These are phyloP conservation scores for Lipomyces chichibuensis DNA, from an alignment of 805 yeast species.

Conservation along the genomic window DNA sequence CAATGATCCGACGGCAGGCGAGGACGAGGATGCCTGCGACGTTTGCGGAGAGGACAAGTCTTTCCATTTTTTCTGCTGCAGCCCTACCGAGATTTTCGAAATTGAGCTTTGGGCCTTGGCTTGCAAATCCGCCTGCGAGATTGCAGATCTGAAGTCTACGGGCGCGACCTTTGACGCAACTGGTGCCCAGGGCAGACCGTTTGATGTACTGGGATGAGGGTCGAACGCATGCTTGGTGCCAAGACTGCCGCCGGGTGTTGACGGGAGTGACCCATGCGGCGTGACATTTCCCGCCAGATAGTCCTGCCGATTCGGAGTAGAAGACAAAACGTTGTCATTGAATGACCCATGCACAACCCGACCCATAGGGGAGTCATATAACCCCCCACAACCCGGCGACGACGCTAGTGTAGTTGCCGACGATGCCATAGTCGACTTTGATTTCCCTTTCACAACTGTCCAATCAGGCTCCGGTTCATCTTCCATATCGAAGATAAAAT, in stretches of 20 bases:
- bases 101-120: background rate
- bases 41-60: background rate
- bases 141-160: constrained; percentile 16
- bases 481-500: constrained; percentile 37
- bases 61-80: constrained; percentile 11
- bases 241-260: constrained; percentile 3
- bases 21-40: background rate
- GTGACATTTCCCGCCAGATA: constrained; percentile 9
- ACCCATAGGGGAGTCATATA: constrained; percentile 2
- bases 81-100: constrained; percentile 29
- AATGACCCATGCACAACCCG: constrained; percentile 8
- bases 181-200: constrained; percentile 19
- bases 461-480: constrained; percentile 26
- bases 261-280: constrained; percentile 7
- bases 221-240: background rate
- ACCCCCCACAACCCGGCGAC: constrained; percentile 18
- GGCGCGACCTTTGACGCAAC: constrained; percentile 11
- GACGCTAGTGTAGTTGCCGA: constrained; percentile 28
- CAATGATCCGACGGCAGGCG: background rate
- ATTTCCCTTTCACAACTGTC: constrained; percentile 24
- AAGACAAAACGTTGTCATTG: background rate
- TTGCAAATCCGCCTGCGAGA: background rate
- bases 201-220: background rate
- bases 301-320: constrained; percentile 6
- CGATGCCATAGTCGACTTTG: constrained; percentile 12